phyloP scores from a whole-genome alignment of 306 rosid species.

The Cotoneaster glaucophyllus region DNA sequence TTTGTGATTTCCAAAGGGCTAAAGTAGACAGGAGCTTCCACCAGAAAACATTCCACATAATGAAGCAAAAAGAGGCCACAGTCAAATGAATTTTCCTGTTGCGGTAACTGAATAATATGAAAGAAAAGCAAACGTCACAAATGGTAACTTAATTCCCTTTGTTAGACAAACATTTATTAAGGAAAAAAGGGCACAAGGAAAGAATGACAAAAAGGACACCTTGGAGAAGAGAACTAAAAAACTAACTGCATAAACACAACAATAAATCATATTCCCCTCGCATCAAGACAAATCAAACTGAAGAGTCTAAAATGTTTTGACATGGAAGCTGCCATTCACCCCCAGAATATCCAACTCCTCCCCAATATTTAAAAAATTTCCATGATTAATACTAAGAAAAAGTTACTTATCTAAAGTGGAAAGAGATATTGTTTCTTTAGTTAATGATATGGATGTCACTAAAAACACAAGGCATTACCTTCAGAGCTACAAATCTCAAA shows the following conservation, averaged over 20 bases:
- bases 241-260: background rate
- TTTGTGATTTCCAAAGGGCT: constrained; percentile 44
- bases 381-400: background rate
- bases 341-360: background rate
- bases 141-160: background rate
- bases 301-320: background rate
- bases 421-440: background rate
- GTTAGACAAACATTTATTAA: background rate
- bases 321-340: background rate
- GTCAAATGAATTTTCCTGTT: constrained; percentile 69
- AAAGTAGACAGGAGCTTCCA: constrained; percentile 54
- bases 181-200: background rate
- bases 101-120: constrained; percentile 53
- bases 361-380: background rate
- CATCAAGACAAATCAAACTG: background rate
- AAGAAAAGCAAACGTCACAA: constrained; percentile 9
- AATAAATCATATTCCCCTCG: background rate
- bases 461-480: constrained; percentile 30
- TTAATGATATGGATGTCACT: background rate
- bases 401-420: background rate
- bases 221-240: background rate
- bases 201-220: background rate
- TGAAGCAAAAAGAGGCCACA: constrained; percentile 87
- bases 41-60: constrained; percentile 64
- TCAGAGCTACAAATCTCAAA: constrained; percentile 46